Base-by-base conservation (phyloP, 108 stramenopile species). In the Aurantiochytrium sp. region DNA sequence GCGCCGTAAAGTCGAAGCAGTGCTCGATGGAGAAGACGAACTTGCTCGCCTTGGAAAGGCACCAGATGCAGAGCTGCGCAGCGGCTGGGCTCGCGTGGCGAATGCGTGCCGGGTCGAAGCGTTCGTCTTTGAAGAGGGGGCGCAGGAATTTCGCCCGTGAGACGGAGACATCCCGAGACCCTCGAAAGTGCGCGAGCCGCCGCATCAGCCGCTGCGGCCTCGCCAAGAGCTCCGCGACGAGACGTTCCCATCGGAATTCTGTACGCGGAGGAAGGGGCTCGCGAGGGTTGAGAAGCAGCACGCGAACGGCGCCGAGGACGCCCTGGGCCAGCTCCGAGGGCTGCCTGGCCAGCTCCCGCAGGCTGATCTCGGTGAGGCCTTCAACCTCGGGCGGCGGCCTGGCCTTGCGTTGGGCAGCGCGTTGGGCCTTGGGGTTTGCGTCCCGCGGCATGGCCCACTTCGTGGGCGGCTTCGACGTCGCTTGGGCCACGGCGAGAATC, bases 321-420 rank as follows among this genome's bases (percentile, higher is more conserved):
- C 73, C 73, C 45, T 81, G 73, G n/a, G 73, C 73, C 39, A 81
- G 73, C 45, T 81, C 73, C 32, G 73, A 81, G n/a, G 73, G 73
- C 39, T 81, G 73, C 2, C 42, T 48, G 10, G 42, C 42, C 12
- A 81, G 73, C 45, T 81, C 59, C 24, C 59, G 59, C 8, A 65
- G 59, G 2, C 34, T 65, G 15, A 34, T 0, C 34, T 30, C 59
- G 19, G 59, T 65, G 34, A 65, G 59, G 59, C 59, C 59, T 65
- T 65, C 32, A 10, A 65, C 59, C 34, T 65, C 32, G 32, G 19
- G 34, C 8, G 59, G 22, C 22, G 22, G n/a, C n/a, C n/a, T n/a
- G n/a, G n/a, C n/a, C n/a, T n/a, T n/a, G n/a, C n/a, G n/a, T n/a
- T n/a, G n/a, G n/a, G n/a, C n/a, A n/a, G n/a, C n/a, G n/a, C n/a